Evolutionary conservation across 225 moss, liverwort and hornwort genomes (phyloP).

Genomic region (Marchantia polymorpha): DNA sequence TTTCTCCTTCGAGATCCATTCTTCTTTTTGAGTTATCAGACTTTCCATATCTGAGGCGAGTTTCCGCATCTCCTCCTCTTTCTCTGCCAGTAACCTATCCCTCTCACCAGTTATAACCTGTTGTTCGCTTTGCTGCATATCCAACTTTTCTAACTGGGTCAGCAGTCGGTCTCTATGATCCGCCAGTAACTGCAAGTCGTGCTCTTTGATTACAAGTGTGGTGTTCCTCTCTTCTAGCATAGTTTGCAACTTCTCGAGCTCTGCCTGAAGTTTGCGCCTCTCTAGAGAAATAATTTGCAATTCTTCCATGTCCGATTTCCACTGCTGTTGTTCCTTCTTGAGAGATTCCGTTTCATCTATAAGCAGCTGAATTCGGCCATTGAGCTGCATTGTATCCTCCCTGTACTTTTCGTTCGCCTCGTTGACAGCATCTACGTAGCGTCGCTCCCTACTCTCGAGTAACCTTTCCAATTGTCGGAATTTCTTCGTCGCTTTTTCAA

Average conservation of each 20-base stretch:
- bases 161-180: constrained; percentile 18
- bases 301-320: constrained; percentile 1
- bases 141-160: not conserved
- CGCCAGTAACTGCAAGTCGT: constrained; percentile 9
- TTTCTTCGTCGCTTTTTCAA: constrained; percentile 14
- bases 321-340: constrained; percentile 14
- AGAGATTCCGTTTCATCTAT: constrained; percentile 1
- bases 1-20: constrained; percentile 17
- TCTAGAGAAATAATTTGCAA: constrained; percentile 25
- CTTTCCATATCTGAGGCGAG: constrained; percentile 28
- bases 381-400: constrained; percentile 14
- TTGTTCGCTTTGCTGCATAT: constrained; percentile 17
- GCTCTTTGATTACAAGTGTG: not conserved
- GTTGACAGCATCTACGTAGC: constrained; percentile 5
- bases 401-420: constrained; percentile 20
- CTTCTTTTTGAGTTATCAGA: constrained; percentile 15
- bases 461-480: constrained; percentile 14
- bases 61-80: constrained; percentile 28
- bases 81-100: constrained; percentile 23
- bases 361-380: constrained; percentile 16
- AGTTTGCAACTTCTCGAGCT: constrained; percentile 20
- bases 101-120: constrained; percentile 14
- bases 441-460: constrained; percentile 16
- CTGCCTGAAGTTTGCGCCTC: constrained; percentile 16
- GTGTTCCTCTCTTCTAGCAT: constrained; percentile 19